A percentile compares a stretch with the other conserved stretches of the same genome.
Conservation (phyloP, 441 rosid genomes). For the Pelargonium cotyledonis region DNA sequence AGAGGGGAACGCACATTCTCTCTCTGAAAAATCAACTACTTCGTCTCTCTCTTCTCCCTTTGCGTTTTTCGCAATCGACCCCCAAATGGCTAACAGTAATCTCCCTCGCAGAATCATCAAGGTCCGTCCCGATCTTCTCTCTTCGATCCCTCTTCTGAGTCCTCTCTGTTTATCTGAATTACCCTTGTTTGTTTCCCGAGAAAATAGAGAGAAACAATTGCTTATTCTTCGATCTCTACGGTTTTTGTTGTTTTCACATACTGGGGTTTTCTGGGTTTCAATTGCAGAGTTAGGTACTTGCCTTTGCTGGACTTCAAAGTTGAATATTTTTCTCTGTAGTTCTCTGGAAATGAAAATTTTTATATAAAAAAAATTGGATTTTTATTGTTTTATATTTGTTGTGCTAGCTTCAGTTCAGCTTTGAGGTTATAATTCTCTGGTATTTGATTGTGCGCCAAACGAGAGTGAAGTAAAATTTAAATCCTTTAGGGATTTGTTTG, state of each 20-base stretch:
- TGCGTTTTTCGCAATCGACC: background rate
- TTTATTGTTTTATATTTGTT: background rate
- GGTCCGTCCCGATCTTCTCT: background rate
- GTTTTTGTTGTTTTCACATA: background rate
- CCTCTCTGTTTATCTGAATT: background rate
- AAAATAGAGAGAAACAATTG: background rate
- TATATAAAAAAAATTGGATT: background rate
- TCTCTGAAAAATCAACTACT: background rate
- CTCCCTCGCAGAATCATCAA: slow-evolving; percentile 5
- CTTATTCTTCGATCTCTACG: background rate
- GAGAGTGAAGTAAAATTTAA: background rate
- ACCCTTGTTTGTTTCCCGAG: background rate
- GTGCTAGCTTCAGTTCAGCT: background rate
- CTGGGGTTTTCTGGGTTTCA: slow-evolving; percentile 3
- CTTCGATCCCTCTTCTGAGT: background rate
- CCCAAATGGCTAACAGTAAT: background rate
- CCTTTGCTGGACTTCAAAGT: background rate
- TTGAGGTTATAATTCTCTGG: background rate
- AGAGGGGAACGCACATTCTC: background rate
- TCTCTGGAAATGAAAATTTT: background rate
- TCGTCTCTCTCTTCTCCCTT: background rate
- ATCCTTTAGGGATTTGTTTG: background rate
- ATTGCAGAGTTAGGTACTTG: background rate
- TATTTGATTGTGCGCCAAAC: background rate
- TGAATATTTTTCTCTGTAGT: background rate